Evolutionary conservation across 345 rosid genomes (phyloP), one percentile per base, ranked within the genome.

Genomic region (Populus alba): DNA sequence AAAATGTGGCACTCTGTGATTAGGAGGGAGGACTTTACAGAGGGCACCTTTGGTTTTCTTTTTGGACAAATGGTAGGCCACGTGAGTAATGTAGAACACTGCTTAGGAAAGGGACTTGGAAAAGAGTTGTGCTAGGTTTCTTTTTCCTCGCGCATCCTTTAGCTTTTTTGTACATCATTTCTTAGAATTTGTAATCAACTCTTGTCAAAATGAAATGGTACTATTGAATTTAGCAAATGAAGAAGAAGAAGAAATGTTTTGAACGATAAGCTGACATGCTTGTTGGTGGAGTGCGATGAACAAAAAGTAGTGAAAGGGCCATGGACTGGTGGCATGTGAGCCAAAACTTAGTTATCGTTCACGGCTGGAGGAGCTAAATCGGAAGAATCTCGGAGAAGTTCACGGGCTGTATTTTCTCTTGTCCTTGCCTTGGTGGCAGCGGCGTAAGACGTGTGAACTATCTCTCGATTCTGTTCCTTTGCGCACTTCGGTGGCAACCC

Each of bases 371-470:
- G 33, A 68, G 31, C n/a, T 31, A 37, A 29, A 57, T 47, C 47
- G 80, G 74, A 84, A 72, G 72, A 72, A 80, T 74, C 80, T 61
- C 61, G 62, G 62, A 62, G 67, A 70, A 61, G 76, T 70, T 71
- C 33, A 51, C 20, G 12, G 33, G 12, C 20, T 66, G 18, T 6
- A n/a, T 62, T 70, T 53, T 66, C 37, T 69, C 41, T 63, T 23
- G 27, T 45, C n/a, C n/a, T 22, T 43, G 77, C 82, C 73, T 68
- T 7, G 85, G 75, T 84, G 83, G 83, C 85, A 77, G 74, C 75
- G 41, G 81, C 79, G 43, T 53, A 65, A 70, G 49, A 66, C 82
- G 71, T 84, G 80, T 84, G 86, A 85, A 66, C 83, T 10, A 51
- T 73, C 71, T 76, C 41, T 67, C 70, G 23, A 18, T 67, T 3